Conservation (phyloP, 345 rosid species). For the Arabidopsis suecica region DNA sequence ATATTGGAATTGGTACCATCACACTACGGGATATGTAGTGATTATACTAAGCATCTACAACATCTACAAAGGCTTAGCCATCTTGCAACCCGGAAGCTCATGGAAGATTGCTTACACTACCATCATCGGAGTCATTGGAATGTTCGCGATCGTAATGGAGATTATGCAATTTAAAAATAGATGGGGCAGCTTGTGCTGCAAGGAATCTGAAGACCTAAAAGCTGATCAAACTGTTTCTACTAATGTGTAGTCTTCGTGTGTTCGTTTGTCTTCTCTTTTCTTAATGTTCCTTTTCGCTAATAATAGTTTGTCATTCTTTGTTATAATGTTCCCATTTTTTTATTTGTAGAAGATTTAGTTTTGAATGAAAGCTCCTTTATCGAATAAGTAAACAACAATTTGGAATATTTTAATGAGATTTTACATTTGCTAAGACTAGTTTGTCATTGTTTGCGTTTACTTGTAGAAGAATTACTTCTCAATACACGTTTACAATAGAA, state of each 20-base stretch:
- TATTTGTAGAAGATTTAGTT: neutral
- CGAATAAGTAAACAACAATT: neutral
- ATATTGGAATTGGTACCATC: no score
- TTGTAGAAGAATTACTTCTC: neutral
- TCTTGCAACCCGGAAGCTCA: neutral
- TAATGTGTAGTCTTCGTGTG: no score
- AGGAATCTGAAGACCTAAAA: neutral
- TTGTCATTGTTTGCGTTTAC: neutral
- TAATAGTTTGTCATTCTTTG: no score
- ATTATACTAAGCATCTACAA: no score
- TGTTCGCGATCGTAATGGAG: neutral
- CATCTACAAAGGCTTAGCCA: no score
- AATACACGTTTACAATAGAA: no score
- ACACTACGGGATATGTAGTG: no score
- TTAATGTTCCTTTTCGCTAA: no score
- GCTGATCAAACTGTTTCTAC: no score
- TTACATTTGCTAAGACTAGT: neutral
- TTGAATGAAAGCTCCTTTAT: no score
- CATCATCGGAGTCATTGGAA: neutral
- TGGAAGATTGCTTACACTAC: neutral
- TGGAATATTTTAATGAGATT: neutral
- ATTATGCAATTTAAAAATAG: neutral
- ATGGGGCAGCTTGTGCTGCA: conserved; percentile 13
- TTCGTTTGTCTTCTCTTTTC: no score
- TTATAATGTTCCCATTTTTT: no score